Base-by-base conservation (phyloP, 345 rosid species). In the Boechera retrofracta region DNA sequence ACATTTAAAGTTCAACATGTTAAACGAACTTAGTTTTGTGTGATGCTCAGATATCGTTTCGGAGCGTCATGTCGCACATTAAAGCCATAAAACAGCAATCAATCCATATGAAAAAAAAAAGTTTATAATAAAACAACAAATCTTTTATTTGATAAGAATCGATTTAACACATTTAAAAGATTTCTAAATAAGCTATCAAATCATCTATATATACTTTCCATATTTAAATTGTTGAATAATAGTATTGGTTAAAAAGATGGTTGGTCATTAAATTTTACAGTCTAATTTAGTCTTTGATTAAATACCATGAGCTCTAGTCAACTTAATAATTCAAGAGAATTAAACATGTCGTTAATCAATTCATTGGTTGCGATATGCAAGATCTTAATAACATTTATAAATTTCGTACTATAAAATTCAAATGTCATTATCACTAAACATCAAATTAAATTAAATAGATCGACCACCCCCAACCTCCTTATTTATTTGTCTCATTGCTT, bases 251-350 rank as follows among this genome's bases (percentile, higher is more conserved):
- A 42, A 63, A 70, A 41, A 10, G 44, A 10, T 41, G 44, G 39
- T 10, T 6, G 10, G 44, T 62, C 26, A 76, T 21, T 52, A 49
- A 8, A 18, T 31, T 32, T 28, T 33, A 53, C 10, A 41, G 24
- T 16, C 36, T 16, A 5, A 2, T 33, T 18, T 18, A 4, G 41
- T 11, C 11, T 69, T 62, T 2, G 24, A 44, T 54, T 33, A 54
- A 29, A 62, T 63, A 54, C 71, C 59, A 70, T 33, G 63, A 71
- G 7, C 35, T 63, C 42, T 53, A 32, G 80, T 63, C 80, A 77
- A 77, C 80, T 62, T 62, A 77, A 70, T 77, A 69, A 77, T 70
- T 33, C 71, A 70, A 69, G 9, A 77, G 71, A 62, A 69, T 70
- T 35, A 77, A 33, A 54, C 64, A 66, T 36, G 16, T 57, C 6